A percentile compares a stretch with the other conserved stretches of the same genome.
Conservation (phyloP, 768 basidiomycete species). For the Tephrocybe sp. region DNA sequence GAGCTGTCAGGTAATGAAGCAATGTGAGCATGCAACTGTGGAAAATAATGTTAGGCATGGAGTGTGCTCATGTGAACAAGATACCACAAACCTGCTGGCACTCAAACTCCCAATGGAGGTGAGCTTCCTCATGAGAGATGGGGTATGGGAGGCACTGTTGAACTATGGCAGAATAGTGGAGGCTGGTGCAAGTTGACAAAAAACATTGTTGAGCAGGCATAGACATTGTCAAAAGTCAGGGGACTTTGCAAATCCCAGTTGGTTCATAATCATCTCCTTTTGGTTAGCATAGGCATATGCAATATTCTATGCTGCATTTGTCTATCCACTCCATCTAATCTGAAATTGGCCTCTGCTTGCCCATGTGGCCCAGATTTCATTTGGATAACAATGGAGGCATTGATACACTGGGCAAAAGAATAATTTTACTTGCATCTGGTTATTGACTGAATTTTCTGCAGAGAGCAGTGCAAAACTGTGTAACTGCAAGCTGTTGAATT, state of each 20-base stretch:
- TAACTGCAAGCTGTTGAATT: no score
- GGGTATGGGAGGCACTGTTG: background rate
- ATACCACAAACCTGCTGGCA: constrained; percentile 4
- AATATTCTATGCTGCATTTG: background rate
- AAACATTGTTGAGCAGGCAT: background rate
- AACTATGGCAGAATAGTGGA: background rate
- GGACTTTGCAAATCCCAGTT: background rate
- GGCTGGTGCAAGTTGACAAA: background rate
- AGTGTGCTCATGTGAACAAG: background rate
- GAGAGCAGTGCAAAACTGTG: no score
- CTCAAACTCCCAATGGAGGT: constrained; percentile 8
- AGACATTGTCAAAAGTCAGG: background rate
- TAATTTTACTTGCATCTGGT: no score
- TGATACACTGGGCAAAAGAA: no score
- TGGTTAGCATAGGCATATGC: background rate
- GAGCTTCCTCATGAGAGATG: constrained; percentile 5
- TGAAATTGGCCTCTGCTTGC: constrained; percentile 4
- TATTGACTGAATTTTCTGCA: no score
- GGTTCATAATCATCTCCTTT: background rate
- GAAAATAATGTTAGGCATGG: background rate
- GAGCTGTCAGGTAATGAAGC: background rate
- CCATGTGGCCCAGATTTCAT: background rate
- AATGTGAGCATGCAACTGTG: constrained; percentile 3
- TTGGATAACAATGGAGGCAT: background rate
- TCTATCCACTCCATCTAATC: constrained; percentile 1